Conservation (phyloP, 495 filamentous ascomycete genomes). For the Daldinia decipiens region DNA sequence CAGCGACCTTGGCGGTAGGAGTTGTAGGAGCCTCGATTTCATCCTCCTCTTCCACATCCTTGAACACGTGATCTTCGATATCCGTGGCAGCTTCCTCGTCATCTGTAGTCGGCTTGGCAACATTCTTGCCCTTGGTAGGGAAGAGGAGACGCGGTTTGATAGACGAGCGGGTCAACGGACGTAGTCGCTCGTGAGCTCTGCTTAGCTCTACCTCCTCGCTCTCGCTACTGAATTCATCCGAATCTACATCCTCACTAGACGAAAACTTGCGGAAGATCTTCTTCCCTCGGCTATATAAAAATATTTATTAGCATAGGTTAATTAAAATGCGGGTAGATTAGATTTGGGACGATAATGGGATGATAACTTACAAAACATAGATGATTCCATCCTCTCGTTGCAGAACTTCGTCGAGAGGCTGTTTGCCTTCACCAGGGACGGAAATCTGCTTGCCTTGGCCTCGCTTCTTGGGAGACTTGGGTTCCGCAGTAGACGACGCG, state of each 20-base stretch:
- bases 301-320: slow-evolving; percentile 40
- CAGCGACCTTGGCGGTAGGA: slow-evolving; percentile 45
- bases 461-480: slow-evolving; percentile 51
- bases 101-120: slow-evolving; percentile 65
- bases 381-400: slow-evolving; percentile 80
- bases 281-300: slow-evolving; percentile 79
- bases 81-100: slow-evolving; percentile 64
- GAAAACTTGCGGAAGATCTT: slow-evolving; percentile 79
- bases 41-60: slow-evolving; percentile 63
- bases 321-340: slow-evolving; percentile 5
- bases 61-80: slow-evolving; percentile 61
- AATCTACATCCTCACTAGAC: slow-evolving; percentile 38
- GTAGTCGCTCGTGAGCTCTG: slow-evolving; percentile 55
- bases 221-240: slow-evolving; percentile 42
- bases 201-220: slow-evolving; percentile 59
- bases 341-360: slow-evolving; percentile 9
- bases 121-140: slow-evolving; percentile 64
- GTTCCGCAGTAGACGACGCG: slow-evolving; percentile 32
- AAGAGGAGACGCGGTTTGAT: slow-evolving; percentile 91
- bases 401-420: slow-evolving; percentile 69
- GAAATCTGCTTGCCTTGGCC: slow-evolving; percentile 58
- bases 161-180: slow-evolving; percentile 73
- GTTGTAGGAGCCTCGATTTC: slow-evolving; percentile 60
- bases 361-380: slow-evolving; percentile 81
- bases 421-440: slow-evolving; percentile 64